Evolutionary conservation across 1,284 basidiomycete species (phyloP).

Genomic region (Marasmius oreades): DNA sequence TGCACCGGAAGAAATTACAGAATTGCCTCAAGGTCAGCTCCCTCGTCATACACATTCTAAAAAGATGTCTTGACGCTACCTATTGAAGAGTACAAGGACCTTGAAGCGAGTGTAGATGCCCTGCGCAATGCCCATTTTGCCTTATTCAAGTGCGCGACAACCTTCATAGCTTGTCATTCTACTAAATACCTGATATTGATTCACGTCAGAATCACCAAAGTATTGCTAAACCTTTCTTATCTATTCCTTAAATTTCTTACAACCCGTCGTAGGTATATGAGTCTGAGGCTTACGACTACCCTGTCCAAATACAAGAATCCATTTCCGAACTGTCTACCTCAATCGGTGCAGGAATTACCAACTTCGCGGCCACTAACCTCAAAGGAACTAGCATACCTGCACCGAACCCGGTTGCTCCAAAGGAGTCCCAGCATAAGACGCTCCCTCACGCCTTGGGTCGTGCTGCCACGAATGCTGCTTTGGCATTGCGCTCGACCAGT

Average conservation of each 20-base stretch:
- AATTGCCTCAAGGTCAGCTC: slow-evolving; percentile 75
- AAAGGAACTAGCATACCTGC: slow-evolving; percentile 65
- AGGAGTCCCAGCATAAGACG: slow-evolving; percentile 79
- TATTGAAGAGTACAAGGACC: slow-evolving; percentile 85
- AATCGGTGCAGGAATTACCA: slow-evolving; percentile 77
- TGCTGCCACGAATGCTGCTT: slow-evolving; percentile 71
- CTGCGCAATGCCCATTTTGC: slow-evolving; percentile 78
- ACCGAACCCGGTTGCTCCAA: slow-evolving; percentile 59
- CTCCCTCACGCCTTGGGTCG: slow-evolving; percentile 91
- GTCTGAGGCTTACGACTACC: slow-evolving; percentile 87
- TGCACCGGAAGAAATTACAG: slow-evolving; percentile 91
- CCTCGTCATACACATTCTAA: slow-evolving; percentile 5
- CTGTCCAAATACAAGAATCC: slow-evolving; percentile 73
- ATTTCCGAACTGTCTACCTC: slow-evolving; percentile 68
- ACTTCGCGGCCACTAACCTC: slow-evolving; percentile 87
- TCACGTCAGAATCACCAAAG: slow-evolving; percentile 62
- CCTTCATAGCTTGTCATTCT: background rate
- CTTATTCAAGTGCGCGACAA: slow-evolving; percentile 66
- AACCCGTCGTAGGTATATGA: slow-evolving; percentile 59
- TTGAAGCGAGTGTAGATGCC: slow-evolving; percentile 93
- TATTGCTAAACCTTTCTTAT: background rate
- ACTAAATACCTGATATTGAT: slow-evolving; percentile 7
- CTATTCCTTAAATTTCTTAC: background rate
- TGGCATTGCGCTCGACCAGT: slow-evolving; percentile 45
- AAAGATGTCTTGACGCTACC: slow-evolving; percentile 3